phyloP scores from a whole-genome alignment of 1,284 basidiomycete genomes.

The Rhodotorula glutinis region DNA sequence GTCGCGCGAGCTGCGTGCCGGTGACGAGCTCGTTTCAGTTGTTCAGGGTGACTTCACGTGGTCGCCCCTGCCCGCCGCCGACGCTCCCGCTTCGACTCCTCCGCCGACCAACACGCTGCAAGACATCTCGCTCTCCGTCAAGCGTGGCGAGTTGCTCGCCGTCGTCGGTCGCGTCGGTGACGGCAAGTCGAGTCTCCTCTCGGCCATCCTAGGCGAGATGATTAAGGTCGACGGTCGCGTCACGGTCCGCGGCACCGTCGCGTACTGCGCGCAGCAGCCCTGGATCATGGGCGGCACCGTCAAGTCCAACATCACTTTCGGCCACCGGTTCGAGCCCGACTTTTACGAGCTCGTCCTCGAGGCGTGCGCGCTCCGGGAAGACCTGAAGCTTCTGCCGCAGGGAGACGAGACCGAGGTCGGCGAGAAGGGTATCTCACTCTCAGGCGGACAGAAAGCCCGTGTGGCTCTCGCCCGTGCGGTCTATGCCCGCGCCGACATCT shows the following conservation, averaged over 20 bases:
- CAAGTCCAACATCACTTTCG: conserved; percentile 85
- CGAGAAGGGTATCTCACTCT: conserved; percentile 60
- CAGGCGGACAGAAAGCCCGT: conserved; percentile 65
- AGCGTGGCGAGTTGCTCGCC: conserved; percentile 82
- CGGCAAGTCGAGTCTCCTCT: conserved; percentile 63
- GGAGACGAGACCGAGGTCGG: conserved; percentile 74
- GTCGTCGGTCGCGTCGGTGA: conserved; percentile 87
- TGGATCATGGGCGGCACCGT: conserved; percentile 83
- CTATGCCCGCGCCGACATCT: conserved; percentile 69
- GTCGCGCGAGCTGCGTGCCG: conserved; percentile 52
- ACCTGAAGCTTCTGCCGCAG: conserved; percentile 68
- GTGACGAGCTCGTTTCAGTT: conserved; percentile 64
- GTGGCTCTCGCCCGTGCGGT: conserved; percentile 78
- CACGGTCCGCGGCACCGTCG: conserved; percentile 65
- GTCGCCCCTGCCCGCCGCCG: conserved; percentile 37
- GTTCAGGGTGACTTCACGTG: conserved; percentile 50
- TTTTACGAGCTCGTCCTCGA: conserved; percentile 49
- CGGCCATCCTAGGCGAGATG: conserved; percentile 85
- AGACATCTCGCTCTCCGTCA: conserved; percentile 69
- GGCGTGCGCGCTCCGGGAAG: conserved; percentile 82
- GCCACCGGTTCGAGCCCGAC: conserved; percentile 74
- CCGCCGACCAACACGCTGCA: conserved; percentile 61
- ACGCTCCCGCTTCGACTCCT: conserved; percentile 2
- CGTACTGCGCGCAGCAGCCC: conserved; percentile 85
- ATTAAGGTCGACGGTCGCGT: conserved; percentile 69